A percentile compares a stretch with the other conserved stretches of the same genome.
These are phyloP conservation scores for Cladosporium sp. DNA, from an alignment of 2,329 filamentous ascomycete species.

Conservation along the genomic window DNA sequence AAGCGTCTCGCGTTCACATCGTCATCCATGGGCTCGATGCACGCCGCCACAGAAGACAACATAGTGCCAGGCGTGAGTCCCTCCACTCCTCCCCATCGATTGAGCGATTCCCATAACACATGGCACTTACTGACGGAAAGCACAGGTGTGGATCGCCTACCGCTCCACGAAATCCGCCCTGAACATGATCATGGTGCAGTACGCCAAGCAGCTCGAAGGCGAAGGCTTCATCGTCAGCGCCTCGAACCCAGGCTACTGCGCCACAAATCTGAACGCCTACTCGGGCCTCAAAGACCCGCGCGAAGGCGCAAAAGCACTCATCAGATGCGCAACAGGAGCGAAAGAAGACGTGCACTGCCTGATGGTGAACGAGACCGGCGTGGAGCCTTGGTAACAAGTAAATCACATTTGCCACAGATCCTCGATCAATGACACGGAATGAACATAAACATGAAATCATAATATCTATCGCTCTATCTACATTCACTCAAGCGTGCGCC, in stretches of 20 bases:
- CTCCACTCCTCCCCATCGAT: no score
- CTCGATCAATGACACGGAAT: not conserved
- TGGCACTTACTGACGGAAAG: not conserved
- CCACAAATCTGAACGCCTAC: slow-evolving; percentile 28
- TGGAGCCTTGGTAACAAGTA: slow-evolving; percentile 27
- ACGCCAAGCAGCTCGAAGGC: slow-evolving; percentile 38
- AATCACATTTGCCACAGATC: not conserved
- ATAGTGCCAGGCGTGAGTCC: slow-evolving; percentile 10
- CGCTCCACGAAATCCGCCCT: slow-evolving; percentile 44
- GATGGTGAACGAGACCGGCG: slow-evolving; percentile 28
- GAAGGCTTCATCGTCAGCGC: slow-evolving; percentile 46
- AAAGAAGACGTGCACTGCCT: slow-evolving; percentile 32
- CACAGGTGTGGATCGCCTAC: slow-evolving; percentile 33
- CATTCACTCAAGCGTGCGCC: slow-evolving; percentile 29
- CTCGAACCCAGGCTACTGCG: slow-evolving; percentile 26
- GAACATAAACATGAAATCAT: not conserved
- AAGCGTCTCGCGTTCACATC: slow-evolving; percentile 33
- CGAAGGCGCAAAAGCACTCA: slow-evolving; percentile 32
- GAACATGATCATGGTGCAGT: slow-evolving; percentile 51
- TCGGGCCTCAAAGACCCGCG: slow-evolving; percentile 31
- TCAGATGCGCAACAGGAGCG: slow-evolving; percentile 24
- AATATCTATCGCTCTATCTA: not conserved
- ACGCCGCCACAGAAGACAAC: slow-evolving; percentile 17
- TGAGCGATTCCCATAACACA: no score
- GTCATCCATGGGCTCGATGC: slow-evolving; percentile 26